A percentile compares a stretch with the other conserved stretches of the same genome.
phyloP scores from a whole-genome alignment of 495 filamentous ascomycete genomes.

The Talaromyces wortmannii region DNA sequence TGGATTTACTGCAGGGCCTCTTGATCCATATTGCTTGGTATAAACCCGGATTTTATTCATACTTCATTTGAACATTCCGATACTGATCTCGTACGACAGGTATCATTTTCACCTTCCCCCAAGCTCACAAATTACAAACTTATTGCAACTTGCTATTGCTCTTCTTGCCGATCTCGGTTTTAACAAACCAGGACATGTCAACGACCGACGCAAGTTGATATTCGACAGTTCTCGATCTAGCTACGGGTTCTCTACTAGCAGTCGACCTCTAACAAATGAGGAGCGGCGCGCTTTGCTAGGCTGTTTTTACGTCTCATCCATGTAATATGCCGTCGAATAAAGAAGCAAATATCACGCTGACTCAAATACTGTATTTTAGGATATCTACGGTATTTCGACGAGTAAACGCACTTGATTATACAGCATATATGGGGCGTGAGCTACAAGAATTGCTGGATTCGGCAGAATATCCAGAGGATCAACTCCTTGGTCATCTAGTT shows the following conservation, averaged over 20 bases:
- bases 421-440: neutral
- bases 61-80: no score
- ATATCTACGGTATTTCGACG: neutral
- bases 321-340: neutral
- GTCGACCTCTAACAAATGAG: conserved; percentile 1
- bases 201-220: conserved; percentile 5
- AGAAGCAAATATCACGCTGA: neutral
- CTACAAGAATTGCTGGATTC: neutral
- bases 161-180: conserved; percentile 7
- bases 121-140: conserved; percentile 8
- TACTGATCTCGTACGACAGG: neutral
- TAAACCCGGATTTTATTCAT: neutral
- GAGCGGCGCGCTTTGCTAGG: conserved; percentile 6
- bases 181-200: conserved; percentile 3
- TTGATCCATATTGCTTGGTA: conserved; percentile 8
- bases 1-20: conserved; percentile 6
- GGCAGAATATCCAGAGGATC: neutral
- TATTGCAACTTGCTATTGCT: conserved; percentile 5
- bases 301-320: conserved; percentile 7
- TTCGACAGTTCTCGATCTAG: conserved; percentile 1
- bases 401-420: neutral
- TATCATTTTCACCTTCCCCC: conserved; percentile 3
- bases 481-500: neutral
- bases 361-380: neutral
- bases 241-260: neutral